phyloP scores from a whole-genome alignment of 2,329 filamentous ascomycete species.

The Trichoderma hamatum region DNA sequence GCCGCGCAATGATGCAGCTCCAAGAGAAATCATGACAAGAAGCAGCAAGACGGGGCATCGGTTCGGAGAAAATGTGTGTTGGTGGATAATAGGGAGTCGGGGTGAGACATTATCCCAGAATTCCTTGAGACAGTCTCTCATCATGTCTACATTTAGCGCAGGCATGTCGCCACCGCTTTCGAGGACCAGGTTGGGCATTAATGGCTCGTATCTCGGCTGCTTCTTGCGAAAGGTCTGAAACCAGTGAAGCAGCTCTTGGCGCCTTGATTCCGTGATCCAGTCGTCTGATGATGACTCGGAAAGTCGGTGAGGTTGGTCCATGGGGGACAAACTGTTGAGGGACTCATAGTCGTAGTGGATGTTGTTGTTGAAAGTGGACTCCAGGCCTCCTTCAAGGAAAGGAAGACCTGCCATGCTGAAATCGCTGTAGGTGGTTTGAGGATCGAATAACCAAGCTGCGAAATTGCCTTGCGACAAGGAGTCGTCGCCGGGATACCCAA shows the following conservation, averaged over 20 bases:
- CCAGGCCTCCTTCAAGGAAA: constrained; percentile 53
- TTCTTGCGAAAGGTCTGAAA: constrained; percentile 49
- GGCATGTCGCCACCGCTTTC: constrained; percentile 49
- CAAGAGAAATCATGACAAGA: constrained; percentile 81
- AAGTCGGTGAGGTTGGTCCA: constrained; percentile 47
- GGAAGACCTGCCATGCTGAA: constrained; percentile 49
- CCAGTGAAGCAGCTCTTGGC: constrained; percentile 49
- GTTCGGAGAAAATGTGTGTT: constrained; percentile 81
- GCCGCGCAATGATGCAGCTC: constrained; percentile 76
- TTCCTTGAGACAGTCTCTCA: constrained; percentile 81
- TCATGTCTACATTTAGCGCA: constrained; percentile 72
- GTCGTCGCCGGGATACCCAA: constrained; percentile 38
- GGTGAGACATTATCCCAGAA: constrained; percentile 88
- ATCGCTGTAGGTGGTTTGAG: constrained; percentile 47
- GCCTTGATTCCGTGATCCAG: constrained; percentile 48
- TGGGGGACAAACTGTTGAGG: constrained; percentile 50
- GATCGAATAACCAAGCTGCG: constrained; percentile 55
- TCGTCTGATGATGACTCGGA: constrained; percentile 46
- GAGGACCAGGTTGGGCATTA: constrained; percentile 42
- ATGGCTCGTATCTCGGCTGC: constrained; percentile 45
- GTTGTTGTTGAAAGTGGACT: constrained; percentile 55
- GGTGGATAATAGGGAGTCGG: constrained; percentile 84
- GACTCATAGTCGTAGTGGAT: constrained; percentile 57
- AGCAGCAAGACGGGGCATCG: constrained; percentile 77
- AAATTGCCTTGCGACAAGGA: constrained; percentile 50